A percentile compares a stretch with the other conserved stretches of the same genome.
Conservation (phyloP, 192 early-diverging fungal species). For the Umbelopsis sp. region DNA sequence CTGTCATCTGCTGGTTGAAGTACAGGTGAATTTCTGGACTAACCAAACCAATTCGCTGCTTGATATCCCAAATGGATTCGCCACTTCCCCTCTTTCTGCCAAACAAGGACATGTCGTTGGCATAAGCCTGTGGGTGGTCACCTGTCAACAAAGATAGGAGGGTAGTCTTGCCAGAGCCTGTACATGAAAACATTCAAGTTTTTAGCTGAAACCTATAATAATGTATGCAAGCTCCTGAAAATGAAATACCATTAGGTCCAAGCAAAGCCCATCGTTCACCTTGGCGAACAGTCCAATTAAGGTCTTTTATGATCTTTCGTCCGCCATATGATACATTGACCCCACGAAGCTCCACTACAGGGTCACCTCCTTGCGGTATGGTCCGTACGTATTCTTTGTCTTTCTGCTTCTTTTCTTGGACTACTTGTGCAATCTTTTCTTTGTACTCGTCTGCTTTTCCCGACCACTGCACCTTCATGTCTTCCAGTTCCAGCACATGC, state of each 20-base stretch:
- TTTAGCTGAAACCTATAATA: no score
- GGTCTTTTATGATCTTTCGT: conserved; percentile 41
- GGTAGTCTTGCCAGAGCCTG: conserved; percentile 60
- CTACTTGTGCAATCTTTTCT: neutral
- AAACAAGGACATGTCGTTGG: conserved; percentile 55
- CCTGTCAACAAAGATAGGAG: conserved; percentile 55
- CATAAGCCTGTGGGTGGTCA: conserved; percentile 62
- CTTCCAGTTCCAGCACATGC: conserved; percentile 46
- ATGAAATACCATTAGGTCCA: conserved; percentile 48
- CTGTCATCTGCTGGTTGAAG: conserved; percentile 43
- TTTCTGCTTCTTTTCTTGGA: neutral
- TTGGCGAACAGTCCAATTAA: conserved; percentile 46
- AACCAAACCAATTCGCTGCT: conserved; percentile 44
- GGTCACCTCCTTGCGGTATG: neutral
- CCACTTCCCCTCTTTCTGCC: conserved; percentile 52
- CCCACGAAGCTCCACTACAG: conserved; percentile 44
- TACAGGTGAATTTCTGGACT: conserved; percentile 61
- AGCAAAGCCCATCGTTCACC: conserved; percentile 58
- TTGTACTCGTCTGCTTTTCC: conserved; percentile 37
- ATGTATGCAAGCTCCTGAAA: neutral
- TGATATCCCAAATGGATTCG: conserved; percentile 64
- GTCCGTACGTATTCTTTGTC: neutral
- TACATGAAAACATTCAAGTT: neutral
- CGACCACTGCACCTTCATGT: conserved; percentile 36
- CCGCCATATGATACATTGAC: conserved; percentile 47